Base-by-base conservation (phyloP, 2,329 filamentous ascomycete species). In the Emergomyces orientalis region DNA sequence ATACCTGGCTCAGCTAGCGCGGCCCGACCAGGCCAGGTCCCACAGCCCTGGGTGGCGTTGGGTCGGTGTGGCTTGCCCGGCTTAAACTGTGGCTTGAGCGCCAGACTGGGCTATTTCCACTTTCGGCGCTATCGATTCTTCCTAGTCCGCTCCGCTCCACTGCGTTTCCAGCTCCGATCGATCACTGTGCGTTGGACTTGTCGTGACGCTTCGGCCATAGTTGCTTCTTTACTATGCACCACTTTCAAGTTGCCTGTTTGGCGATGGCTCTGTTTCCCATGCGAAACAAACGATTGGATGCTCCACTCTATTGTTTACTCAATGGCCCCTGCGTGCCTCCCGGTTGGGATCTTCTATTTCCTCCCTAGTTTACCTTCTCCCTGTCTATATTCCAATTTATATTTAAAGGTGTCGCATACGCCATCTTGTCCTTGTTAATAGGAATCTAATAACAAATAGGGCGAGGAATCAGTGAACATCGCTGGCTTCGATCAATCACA, bases 21-120 rank as follows among this genome's bases (percentile, higher is more conserved):
- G 3, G 3, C 30, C 30, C 27, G n/a, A n/a, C 17, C 19, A 55
- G 52, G 54, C n/a, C 58, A 61, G 57, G 43, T 25, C 49, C 61
- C 58, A 60, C 63, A n/a, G 45, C 39, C 52, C 61, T 64, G 60
- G 63, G 64, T 66, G 64, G 64, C 64, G 63, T 49, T 27, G 41
- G 25, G 27, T 19, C 11, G 3, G 52, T 62, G 64, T 64, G 63
- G 63, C 63, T 66, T 63, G 49, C 63, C 59, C 37, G 58, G 52
- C 27, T 17, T 5, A 45, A 39, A 47, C 59, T 61, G 60, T 61
- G 60, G 60, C 60, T 61, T 51, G 49, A 54, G 22, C 60, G 17
- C 49, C 11, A 13, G 58, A 27, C 58, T 39, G 41, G 34, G 25
- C 58, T 14, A 58, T 58, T 43, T 58, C 22, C 39, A 58, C 39